These are phyloP conservation scores for Cyanodermella asteris DNA, from an alignment of 2,329 filamentous ascomycete species.

Conservation along the genomic window DNA sequence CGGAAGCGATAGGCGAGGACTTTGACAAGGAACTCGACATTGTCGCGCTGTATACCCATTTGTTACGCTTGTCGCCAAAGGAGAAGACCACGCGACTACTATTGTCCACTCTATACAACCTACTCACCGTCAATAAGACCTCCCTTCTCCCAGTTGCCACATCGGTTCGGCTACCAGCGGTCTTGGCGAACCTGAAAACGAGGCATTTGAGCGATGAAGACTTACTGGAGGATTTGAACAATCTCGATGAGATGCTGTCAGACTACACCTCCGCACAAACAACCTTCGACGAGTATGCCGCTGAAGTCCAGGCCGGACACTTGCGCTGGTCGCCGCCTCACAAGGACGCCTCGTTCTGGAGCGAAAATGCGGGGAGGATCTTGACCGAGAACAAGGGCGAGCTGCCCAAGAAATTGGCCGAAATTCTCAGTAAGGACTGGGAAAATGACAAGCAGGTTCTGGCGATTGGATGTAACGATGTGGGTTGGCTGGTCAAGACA, in stretches of 20 bases:
- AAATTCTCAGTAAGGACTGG: conserved; percentile 64
- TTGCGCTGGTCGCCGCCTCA: conserved; percentile 86
- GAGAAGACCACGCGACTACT: conserved; percentile 92
- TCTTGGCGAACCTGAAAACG: conserved; percentile 34
- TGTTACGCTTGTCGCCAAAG: conserved; percentile 81
- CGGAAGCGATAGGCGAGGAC: conserved; percentile 45
- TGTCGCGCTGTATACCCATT: conserved; percentile 73
- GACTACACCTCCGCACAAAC: conserved; percentile 58
- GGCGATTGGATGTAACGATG: conserved; percentile 81
- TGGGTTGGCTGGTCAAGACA: conserved; percentile 72
- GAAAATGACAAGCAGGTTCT: conserved; percentile 71
- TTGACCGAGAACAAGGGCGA: conserved; percentile 63
- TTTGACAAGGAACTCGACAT: conserved; percentile 91
- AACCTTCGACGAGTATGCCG: conserved; percentile 48
- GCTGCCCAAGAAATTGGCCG: conserved; percentile 59
- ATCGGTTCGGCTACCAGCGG: conserved; percentile 53
- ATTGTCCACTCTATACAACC: conserved; percentile 71
- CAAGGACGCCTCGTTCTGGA: conserved; percentile 71
- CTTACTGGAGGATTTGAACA: conserved; percentile 25
- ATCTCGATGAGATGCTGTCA: conserved; percentile 46
- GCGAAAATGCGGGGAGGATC: conserved; percentile 72
- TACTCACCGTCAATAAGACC: conserved; percentile 50
- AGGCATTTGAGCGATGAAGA: conserved; percentile 28
- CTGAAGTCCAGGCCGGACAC: conserved; percentile 68
- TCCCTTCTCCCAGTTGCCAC: conserved; percentile 61